Evolutionary conservation across 2,329 filamentous ascomycete genomes (phyloP).

Genomic region (Chrysoporthe puriensis): DNA sequence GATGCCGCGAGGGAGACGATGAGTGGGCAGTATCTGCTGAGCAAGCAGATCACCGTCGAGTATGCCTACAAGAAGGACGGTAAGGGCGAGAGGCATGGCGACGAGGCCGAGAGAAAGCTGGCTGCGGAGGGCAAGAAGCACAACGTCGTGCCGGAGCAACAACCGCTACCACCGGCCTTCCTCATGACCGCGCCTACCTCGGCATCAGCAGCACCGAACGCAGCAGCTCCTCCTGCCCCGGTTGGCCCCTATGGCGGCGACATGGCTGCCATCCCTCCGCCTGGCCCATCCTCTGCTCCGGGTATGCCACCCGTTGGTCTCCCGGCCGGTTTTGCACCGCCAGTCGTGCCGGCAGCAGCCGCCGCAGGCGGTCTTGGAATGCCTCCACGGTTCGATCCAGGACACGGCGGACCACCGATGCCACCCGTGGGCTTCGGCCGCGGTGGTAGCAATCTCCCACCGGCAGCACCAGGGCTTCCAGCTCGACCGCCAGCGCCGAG

Average conservation of each 20-base stretch:
- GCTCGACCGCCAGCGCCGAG: constrained; percentile 54
- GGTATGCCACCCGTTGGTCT: constrained; percentile 36
- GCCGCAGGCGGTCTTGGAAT: constrained; percentile 31
- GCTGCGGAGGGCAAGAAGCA: constrained; percentile 92
- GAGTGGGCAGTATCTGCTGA: constrained; percentile 95
- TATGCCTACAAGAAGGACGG: constrained; percentile 99
- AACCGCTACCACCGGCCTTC: constrained; percentile 75
- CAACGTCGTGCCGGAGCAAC: constrained; percentile 82
- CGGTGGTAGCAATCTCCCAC: constrained; percentile 45
- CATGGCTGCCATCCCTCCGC: constrained; percentile 26
- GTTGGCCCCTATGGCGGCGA: constrained; percentile 29
- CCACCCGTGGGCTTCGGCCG: constrained; percentile 31
- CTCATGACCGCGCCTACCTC: constrained; percentile 49
- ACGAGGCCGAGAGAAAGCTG: constrained; percentile 88
- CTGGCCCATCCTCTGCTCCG: constrained; percentile 28
- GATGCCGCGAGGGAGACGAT: constrained; percentile 91
- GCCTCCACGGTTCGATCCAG: constrained; percentile 27
- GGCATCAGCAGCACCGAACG: constrained; percentile 30
- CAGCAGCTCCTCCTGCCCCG: constrained; percentile 32
- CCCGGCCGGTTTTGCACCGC: constrained; percentile 43
- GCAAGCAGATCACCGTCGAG: constrained; percentile 94
- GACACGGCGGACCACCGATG: constrained; percentile 23
- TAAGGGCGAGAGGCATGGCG: constrained; percentile 93
- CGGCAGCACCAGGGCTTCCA: constrained; percentile 54
- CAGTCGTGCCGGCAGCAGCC: constrained; percentile 36